Base-by-base conservation (phyloP, 768 basidiomycete genomes). In the Tricholoma terreum region DNA sequence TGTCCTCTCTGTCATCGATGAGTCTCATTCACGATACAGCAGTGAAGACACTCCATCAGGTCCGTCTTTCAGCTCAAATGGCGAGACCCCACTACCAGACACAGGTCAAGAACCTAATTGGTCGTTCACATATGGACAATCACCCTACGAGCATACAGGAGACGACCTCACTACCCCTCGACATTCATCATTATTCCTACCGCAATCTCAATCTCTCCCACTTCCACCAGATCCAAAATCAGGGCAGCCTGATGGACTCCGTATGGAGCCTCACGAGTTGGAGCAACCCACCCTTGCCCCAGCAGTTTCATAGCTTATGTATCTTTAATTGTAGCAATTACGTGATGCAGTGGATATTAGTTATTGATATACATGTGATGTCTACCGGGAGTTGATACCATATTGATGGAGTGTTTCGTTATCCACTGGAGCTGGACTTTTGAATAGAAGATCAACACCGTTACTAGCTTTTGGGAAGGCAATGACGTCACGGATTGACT, bases 401-500 rank as follows among this genome's bases (percentile, higher is more conserved):
- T 91, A 92, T 67, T 87, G 83, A 61, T 76, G 63, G 53, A 93
- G 72, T 33, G 82, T 75, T 33, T 81, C 78, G 21, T 73, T 67
- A 55, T 68, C 65, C 55, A 86, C 78, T 15, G 80, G 64, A 11
- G 90, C 85, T 38, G 95, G 95, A 71, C 92, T 93, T 72, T 85
- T 89, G 80, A 97, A 94, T 36, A 96, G 83, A 42, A 86, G 83
- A 73, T 98, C 95, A 21, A 85, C 81, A 5, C 95, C 94, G 57
- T 76, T 83, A 38, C 85, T 83, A 7, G 90, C 89, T 77, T 98
- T 98, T 8, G 95, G 95, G 77, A 98, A 98, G 17, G 95, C 95
- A 62, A 98, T 96, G 61, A 98, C 95, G 65, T 97, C 94, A 59
- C 93, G 82, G 63, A 98, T 98, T 36, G 93, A 93, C 57, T 83